Percentiles rank a stretch among this genome's conserved stretches.
Evolutionary conservation across 2,329 filamentous ascomycete species (phyloP).

Genomic region (Sporothrix sp.): DNA sequence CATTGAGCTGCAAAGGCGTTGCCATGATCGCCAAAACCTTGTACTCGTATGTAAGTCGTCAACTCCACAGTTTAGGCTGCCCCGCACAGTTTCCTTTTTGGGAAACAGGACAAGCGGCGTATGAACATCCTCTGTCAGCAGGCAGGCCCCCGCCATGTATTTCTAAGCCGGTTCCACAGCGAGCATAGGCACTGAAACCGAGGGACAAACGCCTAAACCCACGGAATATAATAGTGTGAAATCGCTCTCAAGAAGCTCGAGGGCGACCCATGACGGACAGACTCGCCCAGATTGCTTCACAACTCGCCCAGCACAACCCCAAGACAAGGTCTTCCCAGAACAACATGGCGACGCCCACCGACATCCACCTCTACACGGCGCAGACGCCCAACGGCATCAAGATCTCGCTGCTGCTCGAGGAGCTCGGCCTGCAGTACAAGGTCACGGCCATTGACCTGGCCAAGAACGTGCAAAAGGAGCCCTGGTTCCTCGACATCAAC

Average conservation of each 20-base stretch:
- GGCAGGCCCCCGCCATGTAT: too few species aligned
- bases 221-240: too few species aligned
- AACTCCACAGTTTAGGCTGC: background rate
- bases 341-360: conserved; percentile 38
- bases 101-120: background rate
- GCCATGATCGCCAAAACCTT: too few species aligned
- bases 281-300: background rate
- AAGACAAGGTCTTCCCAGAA: background rate
- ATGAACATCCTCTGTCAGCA: too few species aligned
- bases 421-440: conserved; percentile 75
- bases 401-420: conserved; percentile 75
- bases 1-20: too few species aligned
- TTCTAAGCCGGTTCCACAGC: too few species aligned
- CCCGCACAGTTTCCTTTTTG: background rate
- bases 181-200: too few species aligned
- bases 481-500: conserved; percentile 85
- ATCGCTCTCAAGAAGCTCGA: too few species aligned
- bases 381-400: conserved; percentile 88
- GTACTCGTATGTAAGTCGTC: too few species aligned
- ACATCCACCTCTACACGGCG: conserved; percentile 73
- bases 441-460: conserved; percentile 56
- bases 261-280: background rate
- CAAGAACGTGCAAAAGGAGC: conserved; percentile 67
- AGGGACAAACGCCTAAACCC: too few species aligned
- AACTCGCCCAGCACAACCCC: background rate